Evolutionary conservation across 2,329 filamentous ascomycete species (phyloP).

Genomic region (Byssochlamys sp.): DNA sequence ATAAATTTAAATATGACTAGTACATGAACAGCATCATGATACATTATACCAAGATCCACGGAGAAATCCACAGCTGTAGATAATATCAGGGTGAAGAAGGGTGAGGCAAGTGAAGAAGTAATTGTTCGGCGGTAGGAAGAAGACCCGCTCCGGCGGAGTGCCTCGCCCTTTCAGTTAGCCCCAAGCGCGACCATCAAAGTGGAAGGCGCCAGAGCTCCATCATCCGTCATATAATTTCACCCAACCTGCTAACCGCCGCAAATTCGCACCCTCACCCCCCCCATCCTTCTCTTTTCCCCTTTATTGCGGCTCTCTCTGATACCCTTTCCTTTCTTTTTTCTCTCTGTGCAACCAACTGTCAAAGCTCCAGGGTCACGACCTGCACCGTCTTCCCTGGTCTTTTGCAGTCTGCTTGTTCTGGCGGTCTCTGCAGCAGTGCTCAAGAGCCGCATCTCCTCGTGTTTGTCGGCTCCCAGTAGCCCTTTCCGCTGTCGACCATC

Average conservation of each 20-base stretch:
- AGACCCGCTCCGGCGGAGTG: constrained; percentile 12
- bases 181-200: constrained; percentile 6
- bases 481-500: constrained; percentile 11
- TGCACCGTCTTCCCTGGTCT: constrained; percentile 33
- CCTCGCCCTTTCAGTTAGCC: constrained; percentile 4
- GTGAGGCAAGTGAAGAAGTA: neutral
- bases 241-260: constrained; percentile 7
- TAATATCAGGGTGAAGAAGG: neutral
- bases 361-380: constrained; percentile 27
- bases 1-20: too few relatives aligned
- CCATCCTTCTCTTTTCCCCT: constrained; percentile 1
- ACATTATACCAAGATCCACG: too few relatives aligned
- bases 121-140: constrained; percentile 11
- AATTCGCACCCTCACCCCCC: constrained; percentile 1
- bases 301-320: neutral
- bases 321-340: neutral
- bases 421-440: constrained; percentile 12
- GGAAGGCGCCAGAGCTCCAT: constrained; percentile 8
- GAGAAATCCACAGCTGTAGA: too few relatives aligned
- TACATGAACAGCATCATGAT: too few relatives aligned
- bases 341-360: constrained; percentile 7
- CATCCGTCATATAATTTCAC: constrained; percentile 9
- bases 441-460: constrained; percentile 12
- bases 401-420: constrained; percentile 10
- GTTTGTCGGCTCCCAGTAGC: neutral